Evolutionary conservation across 805 yeast genomes (phyloP).

Genomic region (Priceomyces medius): DNA sequence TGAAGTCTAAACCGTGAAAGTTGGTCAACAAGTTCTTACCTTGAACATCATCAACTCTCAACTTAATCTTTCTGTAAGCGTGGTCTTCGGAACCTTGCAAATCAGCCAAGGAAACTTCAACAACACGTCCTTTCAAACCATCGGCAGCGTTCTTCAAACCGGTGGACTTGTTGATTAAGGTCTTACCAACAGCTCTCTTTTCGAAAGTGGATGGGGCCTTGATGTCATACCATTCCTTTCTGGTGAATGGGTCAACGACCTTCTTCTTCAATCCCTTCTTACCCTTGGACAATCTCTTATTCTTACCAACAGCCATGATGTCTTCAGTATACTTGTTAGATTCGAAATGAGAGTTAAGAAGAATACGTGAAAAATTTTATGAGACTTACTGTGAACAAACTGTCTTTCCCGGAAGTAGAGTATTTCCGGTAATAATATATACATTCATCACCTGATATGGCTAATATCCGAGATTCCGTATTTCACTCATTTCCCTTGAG

Average conservation of each 20-base stretch:
- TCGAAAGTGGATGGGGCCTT: constrained; percentile 97
- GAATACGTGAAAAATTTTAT: constrained; percentile 5
- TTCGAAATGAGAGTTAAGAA: not conserved
- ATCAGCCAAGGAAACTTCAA: constrained; percentile 91
- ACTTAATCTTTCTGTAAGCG: constrained; percentile 90
- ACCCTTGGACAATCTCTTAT: constrained; percentile 79
- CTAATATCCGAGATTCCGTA: not conserved
- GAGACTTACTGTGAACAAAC: constrained; percentile 1
- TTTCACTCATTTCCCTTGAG: too few species aligned
- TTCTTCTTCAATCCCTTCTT: constrained; percentile 97
- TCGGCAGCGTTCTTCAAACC: constrained; percentile 96
- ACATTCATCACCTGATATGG: not conserved
- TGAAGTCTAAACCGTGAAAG: constrained; percentile 98
- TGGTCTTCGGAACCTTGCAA: constrained; percentile 96
- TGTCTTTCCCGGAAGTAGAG: not conserved
- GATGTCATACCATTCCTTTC: constrained; percentile 95
- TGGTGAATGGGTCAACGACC: constrained; percentile 97
- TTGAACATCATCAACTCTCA: constrained; percentile 96
- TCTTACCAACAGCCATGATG: constrained; percentile 81
- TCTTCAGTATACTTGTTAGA: constrained; percentile 3
- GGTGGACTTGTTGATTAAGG: constrained; percentile 92
- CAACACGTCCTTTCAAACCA: constrained; percentile 92
- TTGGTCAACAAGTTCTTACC: constrained; percentile 95
- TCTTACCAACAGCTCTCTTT: constrained; percentile 95
- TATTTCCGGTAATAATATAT: not conserved